Conservation (phyloP, 2,329 filamentous ascomycete genomes). For the Talaromyces sp. region DNA sequence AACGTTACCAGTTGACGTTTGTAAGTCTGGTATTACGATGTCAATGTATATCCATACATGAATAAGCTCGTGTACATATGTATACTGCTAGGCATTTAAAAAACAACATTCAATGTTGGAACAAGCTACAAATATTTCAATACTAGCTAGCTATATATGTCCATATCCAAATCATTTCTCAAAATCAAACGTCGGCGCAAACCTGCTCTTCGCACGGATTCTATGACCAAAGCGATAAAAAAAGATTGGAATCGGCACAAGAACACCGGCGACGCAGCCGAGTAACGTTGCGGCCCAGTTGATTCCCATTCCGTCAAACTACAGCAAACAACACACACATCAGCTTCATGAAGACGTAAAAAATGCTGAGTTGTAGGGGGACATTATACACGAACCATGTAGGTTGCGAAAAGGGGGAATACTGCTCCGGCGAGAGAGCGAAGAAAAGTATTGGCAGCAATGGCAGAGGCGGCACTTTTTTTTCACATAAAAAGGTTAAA, state of each 20-base stretch:
- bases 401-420: slow-evolving; percentile 31
- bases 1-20: too few species aligned
- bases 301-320: slow-evolving; percentile 20
- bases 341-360: not conserved
- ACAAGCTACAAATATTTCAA: too few species aligned
- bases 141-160: not conserved
- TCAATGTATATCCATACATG: too few species aligned
- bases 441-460: slow-evolving; percentile 46
- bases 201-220: slow-evolving; percentile 29
- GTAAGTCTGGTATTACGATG: too few species aligned
- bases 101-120: too few species aligned
- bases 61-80: too few species aligned
- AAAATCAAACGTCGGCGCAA: slow-evolving; percentile 22
- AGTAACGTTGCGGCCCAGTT: slow-evolving; percentile 33
- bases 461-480: slow-evolving; percentile 42
- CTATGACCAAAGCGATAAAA: slow-evolving; percentile 29
- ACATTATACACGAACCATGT: slow-evolving; percentile 20
- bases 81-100: too few species aligned
- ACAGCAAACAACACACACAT: not conserved
- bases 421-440: slow-evolving; percentile 35
- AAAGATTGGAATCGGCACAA: slow-evolving; percentile 32
- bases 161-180: not conserved
- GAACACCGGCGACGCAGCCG: slow-evolving; percentile 27
- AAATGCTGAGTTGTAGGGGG: not conserved
- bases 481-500: not conserved